These are phyloP conservation scores for Hymenoscyphus fructigenus DNA, from an alignment of 2,329 filamentous ascomycete species.

Conservation along the genomic window DNA sequence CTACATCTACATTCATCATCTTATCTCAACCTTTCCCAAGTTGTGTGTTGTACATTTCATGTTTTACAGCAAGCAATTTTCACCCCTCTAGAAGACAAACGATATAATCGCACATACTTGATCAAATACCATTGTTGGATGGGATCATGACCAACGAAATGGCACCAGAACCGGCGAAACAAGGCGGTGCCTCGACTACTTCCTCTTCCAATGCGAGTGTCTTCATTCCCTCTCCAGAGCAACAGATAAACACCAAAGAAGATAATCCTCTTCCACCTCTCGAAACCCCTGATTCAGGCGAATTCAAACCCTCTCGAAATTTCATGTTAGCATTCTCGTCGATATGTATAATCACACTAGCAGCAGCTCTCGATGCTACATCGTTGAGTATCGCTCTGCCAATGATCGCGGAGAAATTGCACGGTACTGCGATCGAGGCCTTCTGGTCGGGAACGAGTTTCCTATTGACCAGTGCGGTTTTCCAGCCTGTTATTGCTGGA, in stretches of 20 bases:
- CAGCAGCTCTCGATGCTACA: slow-evolving; percentile 65
- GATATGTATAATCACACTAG: slow-evolving; percentile 51
- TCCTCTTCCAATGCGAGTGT: neutral
- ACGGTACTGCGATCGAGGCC: slow-evolving; percentile 57
- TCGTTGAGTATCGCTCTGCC: slow-evolving; percentile 62
- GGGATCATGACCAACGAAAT: neutral
- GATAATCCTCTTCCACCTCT: slow-evolving; percentile 13
- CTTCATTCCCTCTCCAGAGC: neutral
- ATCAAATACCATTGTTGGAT: too few relatives aligned
- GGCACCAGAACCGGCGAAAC: neutral
- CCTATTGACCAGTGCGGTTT: slow-evolving; percentile 62
- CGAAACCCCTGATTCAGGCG: slow-evolving; percentile 13
- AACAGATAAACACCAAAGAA: neutral
- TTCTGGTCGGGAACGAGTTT: slow-evolving; percentile 74
- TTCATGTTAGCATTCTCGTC: slow-evolving; percentile 32
- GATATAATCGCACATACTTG: neutral
- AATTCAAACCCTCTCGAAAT: slow-evolving; percentile 27
- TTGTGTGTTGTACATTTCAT: neutral
- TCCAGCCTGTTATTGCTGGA: slow-evolving; percentile 49
- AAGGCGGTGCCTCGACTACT: neutral
- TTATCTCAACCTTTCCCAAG: neutral
- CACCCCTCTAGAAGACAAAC: neutral
- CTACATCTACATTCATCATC: neutral
- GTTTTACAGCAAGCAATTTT: neutral
- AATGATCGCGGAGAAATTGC: slow-evolving; percentile 50